phyloP scores from a whole-genome alignment of 2,329 filamentous ascomycete species.

The Colletotrichum navitas region DNA sequence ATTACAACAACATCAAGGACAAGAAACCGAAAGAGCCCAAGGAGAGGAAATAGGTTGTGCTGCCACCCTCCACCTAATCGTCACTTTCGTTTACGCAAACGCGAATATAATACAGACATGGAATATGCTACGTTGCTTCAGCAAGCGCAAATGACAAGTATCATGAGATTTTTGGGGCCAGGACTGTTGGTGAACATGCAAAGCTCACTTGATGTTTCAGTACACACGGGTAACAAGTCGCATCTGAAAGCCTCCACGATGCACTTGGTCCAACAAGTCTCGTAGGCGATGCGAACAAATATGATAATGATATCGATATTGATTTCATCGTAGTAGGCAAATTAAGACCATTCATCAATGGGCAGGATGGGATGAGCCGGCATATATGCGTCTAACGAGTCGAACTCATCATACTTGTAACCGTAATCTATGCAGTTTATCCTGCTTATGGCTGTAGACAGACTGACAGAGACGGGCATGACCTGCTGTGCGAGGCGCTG shows the following conservation, averaged over 20 bases:
- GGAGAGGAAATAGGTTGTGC: constrained; percentile 53
- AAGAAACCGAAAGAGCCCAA: constrained; percentile 64
- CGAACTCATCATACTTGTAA: not conserved
- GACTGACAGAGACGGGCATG: not conserved
- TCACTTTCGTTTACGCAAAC: not conserved
- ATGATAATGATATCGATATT: not conserved
- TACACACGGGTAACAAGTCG: not conserved
- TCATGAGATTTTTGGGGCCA: not conserved
- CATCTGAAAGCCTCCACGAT: too few species aligned
- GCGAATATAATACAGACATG: not conserved
- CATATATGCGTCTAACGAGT: not conserved
- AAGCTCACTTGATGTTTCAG: not conserved
- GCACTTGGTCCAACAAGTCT: not conserved
- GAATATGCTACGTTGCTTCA: not conserved
- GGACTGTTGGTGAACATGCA: not conserved
- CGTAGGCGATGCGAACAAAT: not conserved
- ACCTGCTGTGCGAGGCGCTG: not conserved
- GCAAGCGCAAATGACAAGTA: not conserved
- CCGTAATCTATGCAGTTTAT: not conserved
- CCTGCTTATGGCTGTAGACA: not conserved
- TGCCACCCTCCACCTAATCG: constrained; percentile 20
- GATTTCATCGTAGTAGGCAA: too few species aligned
- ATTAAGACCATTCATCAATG: not conserved
- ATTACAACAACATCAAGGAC: constrained; percentile 69
- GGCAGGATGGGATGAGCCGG: not conserved